Evolutionary conservation across 83 land plant species (phyloP).

Genomic region (Thuja plicata): DNA sequence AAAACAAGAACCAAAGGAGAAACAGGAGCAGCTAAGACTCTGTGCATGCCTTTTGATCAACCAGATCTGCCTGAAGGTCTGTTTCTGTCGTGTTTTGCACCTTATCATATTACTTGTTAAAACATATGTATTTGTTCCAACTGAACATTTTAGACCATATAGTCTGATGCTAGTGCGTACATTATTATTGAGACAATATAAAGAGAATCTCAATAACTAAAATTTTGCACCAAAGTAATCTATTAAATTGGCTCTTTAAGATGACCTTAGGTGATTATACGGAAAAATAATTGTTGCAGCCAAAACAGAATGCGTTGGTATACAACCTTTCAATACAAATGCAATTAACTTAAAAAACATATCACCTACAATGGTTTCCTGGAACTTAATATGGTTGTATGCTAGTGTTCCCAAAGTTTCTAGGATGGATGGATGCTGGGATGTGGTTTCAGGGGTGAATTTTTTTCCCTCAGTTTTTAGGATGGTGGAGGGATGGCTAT

Average conservation of each 20-base stretch:
- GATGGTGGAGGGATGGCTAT: too few relatives aligned
- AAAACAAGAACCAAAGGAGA: conserved; percentile 94
- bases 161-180: too few relatives aligned
- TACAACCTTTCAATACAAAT: not conserved
- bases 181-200: not conserved
- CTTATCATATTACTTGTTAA: not conserved
- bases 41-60: conserved; percentile 96
- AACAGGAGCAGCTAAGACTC: conserved; percentile 90
- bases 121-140: not conserved
- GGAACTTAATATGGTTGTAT: too few relatives aligned
- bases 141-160: not conserved
- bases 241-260: not conserved
- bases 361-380: not conserved
- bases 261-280: not conserved
- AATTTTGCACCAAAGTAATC: not conserved
- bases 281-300: not conserved
- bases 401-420: too few relatives aligned
- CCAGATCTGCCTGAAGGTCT: conserved; percentile 90
- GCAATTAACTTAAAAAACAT: too few relatives aligned
- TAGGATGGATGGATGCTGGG: too few relatives aligned
- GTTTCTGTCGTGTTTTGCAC: not conserved
- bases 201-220: not conserved
- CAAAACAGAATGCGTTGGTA: not conserved
- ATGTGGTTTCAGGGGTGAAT: too few relatives aligned
- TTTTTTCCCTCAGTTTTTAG: too few relatives aligned